phyloP scores from a whole-genome alignment of 495 filamentous ascomycete genomes.

The Daldinia childiae region DNA sequence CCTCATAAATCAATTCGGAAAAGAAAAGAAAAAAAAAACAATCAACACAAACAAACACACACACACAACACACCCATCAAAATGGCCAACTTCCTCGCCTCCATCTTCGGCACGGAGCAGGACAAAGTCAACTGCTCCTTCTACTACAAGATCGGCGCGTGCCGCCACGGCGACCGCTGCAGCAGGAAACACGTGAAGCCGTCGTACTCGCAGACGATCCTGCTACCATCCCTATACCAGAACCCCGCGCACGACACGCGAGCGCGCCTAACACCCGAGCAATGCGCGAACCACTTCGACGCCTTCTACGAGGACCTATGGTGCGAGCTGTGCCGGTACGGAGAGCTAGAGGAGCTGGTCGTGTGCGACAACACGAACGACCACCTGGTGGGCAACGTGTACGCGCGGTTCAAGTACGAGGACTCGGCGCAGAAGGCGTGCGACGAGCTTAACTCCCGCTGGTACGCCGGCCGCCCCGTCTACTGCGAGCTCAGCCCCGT shows the following conservation, averaged over 20 bases:
- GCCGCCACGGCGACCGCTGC: conserved; percentile 97
- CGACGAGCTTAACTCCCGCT: conserved; percentile 91
- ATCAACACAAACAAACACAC: neutral
- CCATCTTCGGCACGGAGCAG: conserved; percentile 99
- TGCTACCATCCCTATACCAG: conserved; percentile 98
- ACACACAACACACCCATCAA: conserved; percentile 9
- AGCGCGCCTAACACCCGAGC: conserved; percentile 91
- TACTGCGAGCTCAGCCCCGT: conserved; percentile 98
- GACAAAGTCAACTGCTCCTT: conserved; percentile 78
- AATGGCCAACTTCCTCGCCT: conserved; percentile 96
- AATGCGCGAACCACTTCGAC: conserved; percentile 99
- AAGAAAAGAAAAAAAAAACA: neutral
- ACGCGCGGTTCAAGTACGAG: conserved; percentile 99
- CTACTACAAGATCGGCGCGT: conserved; percentile 95
- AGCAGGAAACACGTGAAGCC: conserved; percentile 99
- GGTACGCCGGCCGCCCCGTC: conserved; percentile 97
- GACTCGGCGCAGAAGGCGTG: conserved; percentile 92
- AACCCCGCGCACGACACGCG: conserved; percentile 98
- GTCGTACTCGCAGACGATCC: conserved; percentile 95
- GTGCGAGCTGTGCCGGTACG: conserved; percentile 98
- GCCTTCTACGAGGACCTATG: conserved; percentile 99
- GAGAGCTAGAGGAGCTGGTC: conserved; percentile 88
- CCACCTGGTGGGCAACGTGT: conserved; percentile 98
- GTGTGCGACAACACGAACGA: conserved; percentile 98
- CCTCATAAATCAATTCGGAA: too few species aligned